Base-by-base conservation (phyloP, 371 early-diverging fungal species). In the Rhizopus sp. region DNA sequence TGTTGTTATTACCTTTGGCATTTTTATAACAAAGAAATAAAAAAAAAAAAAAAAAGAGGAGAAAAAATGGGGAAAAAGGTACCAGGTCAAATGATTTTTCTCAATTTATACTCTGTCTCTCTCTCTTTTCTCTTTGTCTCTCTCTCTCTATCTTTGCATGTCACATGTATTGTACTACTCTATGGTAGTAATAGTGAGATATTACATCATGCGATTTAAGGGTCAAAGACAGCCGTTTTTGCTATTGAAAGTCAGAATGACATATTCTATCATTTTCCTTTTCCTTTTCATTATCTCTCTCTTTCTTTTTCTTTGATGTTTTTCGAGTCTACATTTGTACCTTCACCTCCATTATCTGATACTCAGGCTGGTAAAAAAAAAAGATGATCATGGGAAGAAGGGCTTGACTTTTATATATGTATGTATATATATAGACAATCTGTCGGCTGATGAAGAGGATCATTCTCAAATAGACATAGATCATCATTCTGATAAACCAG, bases 311-410 rank as follows among this genome's bases (percentile, higher is more conserved):
- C 23, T 23, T 23, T 47, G 33, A 78, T 78, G 78, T 78, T 74
- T 48, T 74, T 78, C 42, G 75, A 78, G 62, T 54, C 78, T 3
- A 67, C 78, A 3, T 78, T 72, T 53, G 66, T 78, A 15, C 72
- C 72, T 6, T 74, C 78, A 8, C 75, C 78, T 10, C 68, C 72
- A 40, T 50, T 70, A 10, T 74, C 78, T 23, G 66, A 23, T 23
- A 23, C 23, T 23, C 23, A 23, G 23, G 23, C 23, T 23, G 23
- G 23, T 23, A 23, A 23, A 23, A 23, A n/a, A n/a, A 23, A 23
- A 23, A 40, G 37, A 55, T 40, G 13, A 62, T 30, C 30, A 38
- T 31, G 44, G 45, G 38, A 55, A 39, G 39, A 34, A n/a, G 32
- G 2, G 23, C 23, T 23, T 23, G 23, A 2, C 23, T 23, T 23